Evolutionary conservation across 495 filamentous ascomycete genomes (phyloP), one percentile per base, ranked within the genome.

Genomic region (Penicillium lividum): DNA sequence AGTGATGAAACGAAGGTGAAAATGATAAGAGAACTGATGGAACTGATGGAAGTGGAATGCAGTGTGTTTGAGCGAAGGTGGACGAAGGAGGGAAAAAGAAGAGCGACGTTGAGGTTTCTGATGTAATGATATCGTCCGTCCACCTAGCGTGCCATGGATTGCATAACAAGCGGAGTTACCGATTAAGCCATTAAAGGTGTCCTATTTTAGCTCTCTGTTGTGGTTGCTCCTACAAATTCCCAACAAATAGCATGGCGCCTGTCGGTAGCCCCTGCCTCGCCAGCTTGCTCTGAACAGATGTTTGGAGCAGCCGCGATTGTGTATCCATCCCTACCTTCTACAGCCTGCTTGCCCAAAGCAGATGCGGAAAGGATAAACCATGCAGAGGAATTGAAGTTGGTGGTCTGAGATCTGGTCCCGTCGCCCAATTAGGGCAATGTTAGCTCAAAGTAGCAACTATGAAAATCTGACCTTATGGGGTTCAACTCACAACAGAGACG

Each of bases 241-340:
- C 75, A 78, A 56, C 71, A 73, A 22, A 76, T 58, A 46, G 60
- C 65, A 40, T 61, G 51, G 7, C 62, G 60, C 43, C 22, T 51
- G 42, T 34, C 43, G n/a, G 52, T 51, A 11, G 33, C 53, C 30
- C 16, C 22, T 10, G 22, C 55, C 40, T 54, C 31, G 51, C 30
- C 44, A 49, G 57, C 10, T 13, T 53, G 10, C 33, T 22, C 51
- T 1, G 54, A 52, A 4, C 33, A 28, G 7, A 65, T 30, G 15
- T 56, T 22, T 48, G 66, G 62, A 38, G 73, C 49, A n/a, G 58
- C 66, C 50, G 78, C 53, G 16, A 81, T 65, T n/a, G 72, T 76
- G 51, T 76, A 83, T 1, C 79, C 77, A 64, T 81, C 73, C 45
- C 63, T 73, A 36, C 71, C 72, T 45, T 81, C 73, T 6, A 77